Evolutionary conservation across 2,329 filamentous ascomycete species (phyloP), one percentile per base, ranked within the genome.

Genomic region (Claviceps arundinis): DNA sequence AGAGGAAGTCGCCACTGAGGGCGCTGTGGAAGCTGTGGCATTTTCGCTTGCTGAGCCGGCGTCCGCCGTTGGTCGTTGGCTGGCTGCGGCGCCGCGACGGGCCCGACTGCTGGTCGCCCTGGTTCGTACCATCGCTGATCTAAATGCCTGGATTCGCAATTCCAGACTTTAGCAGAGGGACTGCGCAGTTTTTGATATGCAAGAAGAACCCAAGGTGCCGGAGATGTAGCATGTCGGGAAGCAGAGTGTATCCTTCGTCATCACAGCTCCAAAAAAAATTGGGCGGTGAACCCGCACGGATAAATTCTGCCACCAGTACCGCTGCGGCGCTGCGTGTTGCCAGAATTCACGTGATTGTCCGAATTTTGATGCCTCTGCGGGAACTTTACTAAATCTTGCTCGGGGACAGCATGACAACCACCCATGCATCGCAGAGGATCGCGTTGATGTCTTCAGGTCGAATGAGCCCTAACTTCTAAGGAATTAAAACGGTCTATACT

Each of bases 41-140:
- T 57, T 56, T 44, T 59, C 58, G 13, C 59, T 52, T 46, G 60
- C 59, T 37, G 57, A 59, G 40, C 22, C 60, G 59, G 58, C 65
- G 52, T 45, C 64, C 59, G 52, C 58, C 13, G 50, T 6, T 37
- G 48, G 30, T 48, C 55, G 47, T 37, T 40, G 47, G 37, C 58
- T 59, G n/a, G 62, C 50, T 47, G 63, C 59, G 41, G 59, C 59
- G 30, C 62, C 62, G 59, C 67, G 57, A 37, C 65, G 64, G 50
- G 56, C 63, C 37, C 65, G 65, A 52, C 66, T 60, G 43, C 59
- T 61, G 37, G 63, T 52, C 45, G 61, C 58, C 56, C 67, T 61
- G 37, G 64, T 65, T 51, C 67, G 61, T 51, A 62, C 61, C 67
- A 69, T 69, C 26, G 34, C 55, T 22, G 7, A 45, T 46, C 11